Conservation (phyloP, 352 stramenopile genomes). For the Globisporangium solare region DNA sequence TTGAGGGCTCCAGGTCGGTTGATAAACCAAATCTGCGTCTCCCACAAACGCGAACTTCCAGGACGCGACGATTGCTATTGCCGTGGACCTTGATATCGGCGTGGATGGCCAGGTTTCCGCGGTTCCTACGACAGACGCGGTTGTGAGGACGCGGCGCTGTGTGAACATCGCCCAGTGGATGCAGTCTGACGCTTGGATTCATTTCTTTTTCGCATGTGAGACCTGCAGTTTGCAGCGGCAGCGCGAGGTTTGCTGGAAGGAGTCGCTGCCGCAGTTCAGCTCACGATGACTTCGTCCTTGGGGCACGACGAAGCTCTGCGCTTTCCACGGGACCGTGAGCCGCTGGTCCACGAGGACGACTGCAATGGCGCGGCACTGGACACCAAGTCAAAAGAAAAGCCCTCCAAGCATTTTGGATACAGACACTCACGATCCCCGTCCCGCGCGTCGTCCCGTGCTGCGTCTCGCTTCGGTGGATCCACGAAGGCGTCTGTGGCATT, state of each 20-base stretch:
- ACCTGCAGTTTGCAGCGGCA: constrained; percentile 6
- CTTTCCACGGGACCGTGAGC: constrained; percentile 9
- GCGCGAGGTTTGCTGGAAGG: constrained; percentile 7
- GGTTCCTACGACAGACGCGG: background rate
- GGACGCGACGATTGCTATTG: constrained; percentile 7
- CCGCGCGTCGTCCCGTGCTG: constrained; percentile 26
- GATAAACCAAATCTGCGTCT: background rate
- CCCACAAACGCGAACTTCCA: background rate
- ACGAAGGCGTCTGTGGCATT: constrained; percentile 16
- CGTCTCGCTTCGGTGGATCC: constrained; percentile 25
- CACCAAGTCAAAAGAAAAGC: constrained; percentile 6
- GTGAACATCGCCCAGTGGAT: background rate
- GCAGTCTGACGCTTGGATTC: background rate
- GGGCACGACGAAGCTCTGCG: constrained; percentile 3
- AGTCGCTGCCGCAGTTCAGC: background rate
- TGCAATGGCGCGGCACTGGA: constrained; percentile 4
- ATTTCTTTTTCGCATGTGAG: background rate
- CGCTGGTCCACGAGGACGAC: background rate
- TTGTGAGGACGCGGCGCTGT: background rate
- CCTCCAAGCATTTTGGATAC: constrained; percentile 14
- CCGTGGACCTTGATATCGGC: background rate
- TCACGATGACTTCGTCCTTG: background rate
- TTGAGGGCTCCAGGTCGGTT: background rate
- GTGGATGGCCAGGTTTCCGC: background rate
- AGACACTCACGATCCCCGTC: constrained; percentile 18